These are phyloP conservation scores for Fonsecaea multimorphosa DNA, from an alignment of 2,329 filamentous ascomycete species.

Conservation along the genomic window DNA sequence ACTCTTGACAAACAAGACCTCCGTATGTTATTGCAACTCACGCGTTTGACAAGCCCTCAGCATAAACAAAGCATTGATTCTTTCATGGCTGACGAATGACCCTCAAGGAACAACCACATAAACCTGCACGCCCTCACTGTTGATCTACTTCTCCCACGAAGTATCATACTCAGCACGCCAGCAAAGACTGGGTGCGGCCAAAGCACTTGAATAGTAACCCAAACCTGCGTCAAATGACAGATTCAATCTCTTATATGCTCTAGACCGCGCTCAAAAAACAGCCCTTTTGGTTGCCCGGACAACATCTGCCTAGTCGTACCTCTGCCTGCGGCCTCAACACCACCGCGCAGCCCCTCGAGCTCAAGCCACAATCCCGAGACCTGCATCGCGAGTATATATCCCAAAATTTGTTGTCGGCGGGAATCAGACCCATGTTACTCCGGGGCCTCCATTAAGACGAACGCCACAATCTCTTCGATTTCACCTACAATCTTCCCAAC, in stretches of 20 bases:
- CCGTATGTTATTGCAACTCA: background rate
- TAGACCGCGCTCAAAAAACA: background rate
- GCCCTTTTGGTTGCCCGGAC: constrained; percentile 19
- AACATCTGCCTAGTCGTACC: constrained; percentile 10
- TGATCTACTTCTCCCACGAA: background rate
- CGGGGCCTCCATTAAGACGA: background rate
- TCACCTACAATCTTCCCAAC: constrained; percentile 6
- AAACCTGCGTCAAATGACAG: background rate
- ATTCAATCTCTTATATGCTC: background rate
- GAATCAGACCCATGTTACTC: constrained; percentile 13
- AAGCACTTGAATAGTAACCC: background rate
- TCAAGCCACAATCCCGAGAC: constrained; percentile 13
- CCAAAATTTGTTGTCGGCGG: constrained; percentile 13
- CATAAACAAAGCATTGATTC: background rate
- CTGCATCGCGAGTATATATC: constrained; percentile 13
- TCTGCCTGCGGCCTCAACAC: constrained; percentile 13
- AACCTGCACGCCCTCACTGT: constrained; percentile 8
- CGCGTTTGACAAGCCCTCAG: background rate
- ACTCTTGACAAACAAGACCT: background rate
- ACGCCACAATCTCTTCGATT: constrained; percentile 22
- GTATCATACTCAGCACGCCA: constrained; percentile 3
- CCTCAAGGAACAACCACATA: background rate
- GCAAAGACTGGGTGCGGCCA: background rate
- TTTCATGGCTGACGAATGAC: constrained; percentile 2
- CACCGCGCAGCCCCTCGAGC: background rate